Percentiles rank a stretch among this genome's conserved stretches.
phyloP scores from a whole-genome alignment of 225 moss, liverwort and hornwort species.

The Neckera pumila region DNA sequence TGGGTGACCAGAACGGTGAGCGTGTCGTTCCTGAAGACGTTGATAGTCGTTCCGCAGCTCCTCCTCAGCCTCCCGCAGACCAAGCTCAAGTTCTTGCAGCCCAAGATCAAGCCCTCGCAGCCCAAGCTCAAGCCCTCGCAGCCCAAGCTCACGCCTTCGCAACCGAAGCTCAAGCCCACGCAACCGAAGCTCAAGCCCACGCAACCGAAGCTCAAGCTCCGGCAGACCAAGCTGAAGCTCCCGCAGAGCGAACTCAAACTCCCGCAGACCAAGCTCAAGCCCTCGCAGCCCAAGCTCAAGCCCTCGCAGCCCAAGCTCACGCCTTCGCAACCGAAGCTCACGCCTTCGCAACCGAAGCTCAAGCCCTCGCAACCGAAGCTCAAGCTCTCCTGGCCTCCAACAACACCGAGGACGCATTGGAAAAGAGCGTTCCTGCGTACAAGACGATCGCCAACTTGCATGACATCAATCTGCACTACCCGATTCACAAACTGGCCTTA shows the following conservation, averaged over 20 bases:
- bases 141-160: background rate
- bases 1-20: background rate
- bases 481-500: background rate
- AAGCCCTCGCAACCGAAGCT: too few species aligned
- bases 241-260: too few species aligned
- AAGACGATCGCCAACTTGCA: background rate
- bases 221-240: background rate
- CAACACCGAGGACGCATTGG: fast-evolving
- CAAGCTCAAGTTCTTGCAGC: background rate
- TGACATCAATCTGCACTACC: background rate
- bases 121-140: too few species aligned
- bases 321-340: too few species aligned
- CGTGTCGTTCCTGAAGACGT: fast-evolving
- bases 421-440: background rate
- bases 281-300: background rate
- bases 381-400: too few species aligned
- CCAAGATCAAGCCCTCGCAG: too few species aligned
- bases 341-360: background rate
- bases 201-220: too few species aligned
- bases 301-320: background rate
- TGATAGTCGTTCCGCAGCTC: background rate
- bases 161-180: background rate
- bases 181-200: background rate
- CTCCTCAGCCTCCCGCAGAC: background rate
- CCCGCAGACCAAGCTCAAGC: background rate